A percentile compares a stretch with the other conserved stretches of the same genome.
These are phyloP conservation scores for Ceratorhiza oryzae-sativae DNA, from an alignment of 1,284 basidiomycete genomes.

Conservation along the genomic window DNA sequence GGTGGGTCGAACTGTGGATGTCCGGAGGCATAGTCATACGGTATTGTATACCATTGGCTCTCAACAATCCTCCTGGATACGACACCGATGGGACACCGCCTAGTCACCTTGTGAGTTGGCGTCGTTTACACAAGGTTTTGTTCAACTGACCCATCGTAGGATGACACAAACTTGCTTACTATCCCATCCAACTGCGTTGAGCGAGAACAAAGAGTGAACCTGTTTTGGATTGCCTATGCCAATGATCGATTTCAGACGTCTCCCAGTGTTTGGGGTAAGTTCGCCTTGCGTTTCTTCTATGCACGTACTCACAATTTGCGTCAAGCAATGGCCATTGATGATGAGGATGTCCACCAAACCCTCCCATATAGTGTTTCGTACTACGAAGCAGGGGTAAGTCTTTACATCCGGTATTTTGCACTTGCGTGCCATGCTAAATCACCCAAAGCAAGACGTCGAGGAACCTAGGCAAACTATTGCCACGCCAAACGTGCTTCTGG, in stretches of 20 bases:
- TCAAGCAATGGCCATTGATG: too few species aligned
- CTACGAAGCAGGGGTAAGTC: slow-evolving; percentile 24
- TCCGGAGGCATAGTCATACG: not conserved
- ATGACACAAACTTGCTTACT: not conserved
- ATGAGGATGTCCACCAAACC: slow-evolving; percentile 33
- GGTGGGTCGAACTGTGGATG: slow-evolving; percentile 30
- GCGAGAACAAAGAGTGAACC: slow-evolving; percentile 23
- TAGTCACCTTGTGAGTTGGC: not conserved
- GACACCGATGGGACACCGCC: not conserved
- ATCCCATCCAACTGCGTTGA: not conserved
- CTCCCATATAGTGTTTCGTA: slow-evolving; percentile 3
- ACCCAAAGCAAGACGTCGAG: slow-evolving; percentile 11
- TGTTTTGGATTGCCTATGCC: slow-evolving; percentile 25
- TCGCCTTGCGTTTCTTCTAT: not conserved
- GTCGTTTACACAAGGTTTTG: not conserved
- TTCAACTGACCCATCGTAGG: not conserved
- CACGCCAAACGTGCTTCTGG: slow-evolving; percentile 2
- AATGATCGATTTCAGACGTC: slow-evolving; percentile 16
- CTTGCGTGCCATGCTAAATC: not conserved
- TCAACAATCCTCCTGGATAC: slow-evolving; percentile 6
- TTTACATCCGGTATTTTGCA: too few species aligned
- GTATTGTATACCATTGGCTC: slow-evolving; percentile 8
- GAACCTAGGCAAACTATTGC: slow-evolving; percentile 7
- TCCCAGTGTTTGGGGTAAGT: slow-evolving; percentile 12
- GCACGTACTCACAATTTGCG: too few species aligned